Evolutionary conservation across 208 protist species (phyloP).

Genomic region (Trypanosoma brucei): DNA sequence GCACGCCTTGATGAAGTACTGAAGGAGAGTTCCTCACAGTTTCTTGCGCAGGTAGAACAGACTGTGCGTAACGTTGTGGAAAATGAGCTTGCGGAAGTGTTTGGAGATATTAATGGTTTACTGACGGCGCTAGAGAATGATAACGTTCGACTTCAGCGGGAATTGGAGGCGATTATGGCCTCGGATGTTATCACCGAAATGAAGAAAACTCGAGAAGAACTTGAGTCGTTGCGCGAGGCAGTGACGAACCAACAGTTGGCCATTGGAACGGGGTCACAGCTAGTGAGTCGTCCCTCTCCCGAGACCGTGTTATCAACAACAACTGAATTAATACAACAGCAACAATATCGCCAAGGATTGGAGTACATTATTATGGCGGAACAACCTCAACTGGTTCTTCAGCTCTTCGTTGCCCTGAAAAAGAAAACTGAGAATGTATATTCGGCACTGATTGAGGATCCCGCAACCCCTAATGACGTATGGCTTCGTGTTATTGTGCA

Average conservation of each 20-base stretch:
- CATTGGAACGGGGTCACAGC: not conserved
- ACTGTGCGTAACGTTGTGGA: constrained; percentile 44
- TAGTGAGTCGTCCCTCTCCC: constrained; percentile 23
- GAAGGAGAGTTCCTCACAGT: constrained; percentile 49
- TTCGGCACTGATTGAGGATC: constrained; percentile 38
- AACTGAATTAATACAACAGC: constrained; percentile 34
- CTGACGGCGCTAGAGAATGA: constrained; percentile 52
- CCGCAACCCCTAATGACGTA: constrained; percentile 28
- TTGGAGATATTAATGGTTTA: constrained; percentile 39
- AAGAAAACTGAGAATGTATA: constrained; percentile 26
- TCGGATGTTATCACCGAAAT: constrained; percentile 39
- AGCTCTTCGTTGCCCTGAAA: constrained; percentile 34
- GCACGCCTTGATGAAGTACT: constrained; percentile 69
- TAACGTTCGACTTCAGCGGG: constrained; percentile 53
- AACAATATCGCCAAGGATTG: constrained; percentile 30
- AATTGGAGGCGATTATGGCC: constrained; percentile 49
- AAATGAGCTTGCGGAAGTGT: constrained; percentile 48
- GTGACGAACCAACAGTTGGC: constrained; percentile 2
- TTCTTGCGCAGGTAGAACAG: constrained; percentile 42
- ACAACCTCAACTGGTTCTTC: constrained; percentile 41
- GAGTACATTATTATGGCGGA: constrained; percentile 42
- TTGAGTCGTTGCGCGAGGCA: constrained; percentile 39
- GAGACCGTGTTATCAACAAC: constrained; percentile 64
- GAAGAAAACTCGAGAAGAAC: constrained; percentile 32
- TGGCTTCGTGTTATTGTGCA: constrained; percentile 50